A percentile compares a stretch with the other conserved stretches of the same genome.
Conservation (phyloP, 2,329 filamentous ascomycete genomes). For the Ramichloridium luteum region DNA sequence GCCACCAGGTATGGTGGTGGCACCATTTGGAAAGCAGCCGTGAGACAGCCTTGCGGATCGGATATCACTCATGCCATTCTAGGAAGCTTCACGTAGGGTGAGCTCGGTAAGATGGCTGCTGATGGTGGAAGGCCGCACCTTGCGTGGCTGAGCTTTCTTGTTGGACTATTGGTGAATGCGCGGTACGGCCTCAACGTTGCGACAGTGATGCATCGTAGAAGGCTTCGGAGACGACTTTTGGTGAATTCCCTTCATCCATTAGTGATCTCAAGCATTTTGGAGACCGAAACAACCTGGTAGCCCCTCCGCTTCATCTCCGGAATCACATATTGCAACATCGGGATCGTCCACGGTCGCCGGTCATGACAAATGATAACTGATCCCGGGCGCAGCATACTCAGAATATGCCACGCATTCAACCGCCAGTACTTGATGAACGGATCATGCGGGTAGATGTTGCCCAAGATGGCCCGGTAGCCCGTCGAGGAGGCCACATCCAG, state of each 20-base stretch:
- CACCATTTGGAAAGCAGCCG: too few relatives aligned
- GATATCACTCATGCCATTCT: too few relatives aligned
- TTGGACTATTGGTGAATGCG: too few relatives aligned
- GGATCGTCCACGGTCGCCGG: constrained; percentile 65
- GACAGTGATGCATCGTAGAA: too few relatives aligned
- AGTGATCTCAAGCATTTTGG: constrained; percentile 44
- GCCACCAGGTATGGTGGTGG: too few relatives aligned
- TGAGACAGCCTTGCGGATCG: too few relatives aligned
- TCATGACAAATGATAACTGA: constrained; percentile 81
- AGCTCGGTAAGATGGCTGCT: too few relatives aligned
- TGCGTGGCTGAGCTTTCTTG: too few relatives aligned
- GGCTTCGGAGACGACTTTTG: too few relatives aligned
- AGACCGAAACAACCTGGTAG: constrained; percentile 60
- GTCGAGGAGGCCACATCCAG: constrained; percentile 45
- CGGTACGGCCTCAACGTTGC: too few relatives aligned
- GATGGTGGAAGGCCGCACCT: too few relatives aligned
- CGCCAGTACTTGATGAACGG: constrained; percentile 61
- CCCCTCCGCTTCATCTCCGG: constrained; percentile 58
- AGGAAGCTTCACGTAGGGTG: too few relatives aligned
- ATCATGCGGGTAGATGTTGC: constrained; percentile 81
- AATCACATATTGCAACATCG: constrained; percentile 63
- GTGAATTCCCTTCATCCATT: constrained; percentile 12
- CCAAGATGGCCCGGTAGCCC: constrained; percentile 64
- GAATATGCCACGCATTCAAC: constrained; percentile 64
- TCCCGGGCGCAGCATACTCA: constrained; percentile 67